Evolutionary conservation across 2,329 filamentous ascomycete species (phyloP), one percentile per base, ranked within the genome.

Genomic region (Epichloe coenophiala): DNA sequence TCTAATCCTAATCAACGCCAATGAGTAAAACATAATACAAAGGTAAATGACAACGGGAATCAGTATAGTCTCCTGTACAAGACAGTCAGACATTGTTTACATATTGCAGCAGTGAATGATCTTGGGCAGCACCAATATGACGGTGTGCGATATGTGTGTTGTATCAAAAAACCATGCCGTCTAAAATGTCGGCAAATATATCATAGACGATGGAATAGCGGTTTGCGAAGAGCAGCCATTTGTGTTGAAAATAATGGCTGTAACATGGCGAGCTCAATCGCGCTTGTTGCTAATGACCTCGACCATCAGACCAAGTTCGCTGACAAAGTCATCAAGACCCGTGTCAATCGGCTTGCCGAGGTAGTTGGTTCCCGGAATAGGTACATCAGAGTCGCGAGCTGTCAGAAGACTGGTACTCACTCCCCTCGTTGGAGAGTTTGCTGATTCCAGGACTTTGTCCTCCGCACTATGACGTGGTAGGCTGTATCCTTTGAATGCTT

Each of bases 301-400:
- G 11, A 70, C 71, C 60, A 78, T 73, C 74, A 75, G 78, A 49
- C 71, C 68, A 53, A 78, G 63, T 59, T 78, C 76, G 47, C 55
- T 65, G 41, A 61, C 65, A 54, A 72, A 68, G 50, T 71, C 66
- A 45, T 71, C 68, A 5, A 71, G 57, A 21, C 65, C 66, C 4
- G 63, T 61, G 45, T 69, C 66, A 41, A 64, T 61, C 2, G 66
- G 67, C 39, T 60, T 56, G 8, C 62, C 63, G 2, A 71, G 59
- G 15, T 68, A 55, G 53, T 61, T 57, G 44, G 50, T 44, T 50
- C 56, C 56, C 39, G 49, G 56, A 1, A 61, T 48, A 4, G 56
- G 31, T 6, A 59, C 48, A 19, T 51, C 54, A 15, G 56, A 53
- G 31, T 60, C 57, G 9, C 51, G 42, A 11, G 52, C 50, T 5